A percentile compares a stretch with the other conserved stretches of the same genome.
Conservation (phyloP, 257 asterid species). For the Petrea volubilis region DNA sequence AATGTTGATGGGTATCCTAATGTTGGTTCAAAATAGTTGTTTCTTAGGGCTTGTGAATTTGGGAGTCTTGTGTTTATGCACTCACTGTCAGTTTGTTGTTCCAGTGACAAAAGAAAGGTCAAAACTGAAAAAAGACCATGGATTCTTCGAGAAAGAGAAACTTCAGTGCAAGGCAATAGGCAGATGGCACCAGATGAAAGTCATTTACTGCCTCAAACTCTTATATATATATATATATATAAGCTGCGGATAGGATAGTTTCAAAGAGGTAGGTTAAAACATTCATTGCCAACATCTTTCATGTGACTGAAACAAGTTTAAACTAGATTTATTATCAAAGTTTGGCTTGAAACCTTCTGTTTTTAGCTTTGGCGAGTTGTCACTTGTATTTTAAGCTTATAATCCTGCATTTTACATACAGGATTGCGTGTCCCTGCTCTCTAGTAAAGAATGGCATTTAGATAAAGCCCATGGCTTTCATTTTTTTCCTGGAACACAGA, state of each 20-base stretch:
- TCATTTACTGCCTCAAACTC: slow-evolving; percentile 68
- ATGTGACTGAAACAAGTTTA: background rate
- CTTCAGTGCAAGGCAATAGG: slow-evolving; percentile 53
- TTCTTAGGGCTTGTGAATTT: slow-evolving; percentile 16
- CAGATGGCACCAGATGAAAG: slow-evolving; percentile 45
- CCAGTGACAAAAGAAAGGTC: slow-evolving; percentile 42
- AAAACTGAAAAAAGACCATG: slow-evolving; percentile 85
- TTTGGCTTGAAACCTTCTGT: background rate
- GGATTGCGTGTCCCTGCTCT: slow-evolving; percentile 79
- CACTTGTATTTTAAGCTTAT: slow-evolving; percentile 16
- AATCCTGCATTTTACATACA: slow-evolving; percentile 34
- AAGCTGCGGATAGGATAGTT: slow-evolving; percentile 97
- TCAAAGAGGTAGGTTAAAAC: slow-evolving; percentile 62
- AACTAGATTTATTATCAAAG: background rate
- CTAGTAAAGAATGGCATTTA: slow-evolving; percentile 74
- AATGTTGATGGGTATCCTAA: background rate
- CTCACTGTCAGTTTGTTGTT: slow-evolving; percentile 22
- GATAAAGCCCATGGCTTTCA: slow-evolving; percentile 87
- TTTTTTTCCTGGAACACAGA: slow-evolving; percentile 91
- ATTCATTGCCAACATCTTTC: slow-evolving; percentile 7
- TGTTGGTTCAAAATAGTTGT: slow-evolving; percentile 4
- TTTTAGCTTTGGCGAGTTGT: background rate
- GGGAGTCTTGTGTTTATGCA: slow-evolving; percentile 16
- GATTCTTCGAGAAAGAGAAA: slow-evolving; percentile 78
- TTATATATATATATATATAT: slow-evolving; percentile 78